These are phyloP conservation scores for Scedosporium apiospermum DNA, from an alignment of 2,329 filamentous ascomycete genomes.

Conservation along the genomic window DNA sequence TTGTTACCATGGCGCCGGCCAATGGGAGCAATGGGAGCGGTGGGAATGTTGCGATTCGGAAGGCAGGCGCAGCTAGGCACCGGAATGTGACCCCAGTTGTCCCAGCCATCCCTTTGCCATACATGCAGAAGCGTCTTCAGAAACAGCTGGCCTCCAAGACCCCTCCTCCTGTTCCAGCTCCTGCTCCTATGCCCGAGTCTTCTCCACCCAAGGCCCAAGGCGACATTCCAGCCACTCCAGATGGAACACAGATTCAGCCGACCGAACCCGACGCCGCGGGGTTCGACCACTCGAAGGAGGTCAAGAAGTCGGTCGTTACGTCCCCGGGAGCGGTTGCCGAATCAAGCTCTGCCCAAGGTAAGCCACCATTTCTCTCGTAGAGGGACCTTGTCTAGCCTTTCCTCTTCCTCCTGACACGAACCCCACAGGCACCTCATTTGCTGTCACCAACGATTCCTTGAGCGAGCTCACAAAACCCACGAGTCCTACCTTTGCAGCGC, in stretches of 20 bases:
- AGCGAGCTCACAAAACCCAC: background rate
- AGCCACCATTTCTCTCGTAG: background rate
- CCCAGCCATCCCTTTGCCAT: conserved; percentile 6
- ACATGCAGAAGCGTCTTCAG: conserved; percentile 3
- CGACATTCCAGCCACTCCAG: conserved; percentile 1
- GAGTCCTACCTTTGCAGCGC: background rate
- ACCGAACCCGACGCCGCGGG: background rate
- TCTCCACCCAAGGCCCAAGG: background rate
- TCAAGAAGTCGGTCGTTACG: background rate
- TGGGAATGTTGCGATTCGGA: background rate
- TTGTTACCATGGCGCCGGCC: background rate
- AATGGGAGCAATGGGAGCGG: background rate
- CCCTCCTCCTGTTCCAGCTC: background rate
- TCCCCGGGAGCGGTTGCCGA: background rate
- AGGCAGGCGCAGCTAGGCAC: background rate
- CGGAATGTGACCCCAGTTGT: conserved; percentile 3
- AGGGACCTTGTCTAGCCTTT: background rate
- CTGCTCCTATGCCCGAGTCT: background rate
- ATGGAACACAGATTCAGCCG: background rate
- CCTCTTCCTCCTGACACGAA: too few species aligned
- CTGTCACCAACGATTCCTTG: too few species aligned
- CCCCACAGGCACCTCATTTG: too few species aligned
- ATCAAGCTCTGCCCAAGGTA: background rate
- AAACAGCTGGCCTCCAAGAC: background rate
- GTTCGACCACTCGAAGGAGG: background rate